Evolutionary conservation across 106 monocot species (phyloP).

Genomic region (Apostasia shenzhenica): DNA sequence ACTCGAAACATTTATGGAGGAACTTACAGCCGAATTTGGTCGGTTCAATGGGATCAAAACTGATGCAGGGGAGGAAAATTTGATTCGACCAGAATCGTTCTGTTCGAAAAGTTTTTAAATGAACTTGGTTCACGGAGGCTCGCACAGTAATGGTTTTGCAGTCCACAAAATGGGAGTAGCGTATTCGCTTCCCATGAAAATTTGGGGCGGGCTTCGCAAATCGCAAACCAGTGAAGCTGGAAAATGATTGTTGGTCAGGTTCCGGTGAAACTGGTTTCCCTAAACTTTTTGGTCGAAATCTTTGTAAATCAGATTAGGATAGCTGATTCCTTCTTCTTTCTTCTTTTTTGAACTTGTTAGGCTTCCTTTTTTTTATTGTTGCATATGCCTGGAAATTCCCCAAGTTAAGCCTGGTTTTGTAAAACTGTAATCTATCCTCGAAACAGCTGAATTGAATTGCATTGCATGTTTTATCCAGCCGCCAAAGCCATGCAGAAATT

Average conservation of each 20-base stretch:
- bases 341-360: not conserved
- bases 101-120: too few species aligned
- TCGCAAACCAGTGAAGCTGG: not conserved
- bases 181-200: too few species aligned
- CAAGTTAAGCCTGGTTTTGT: not conserved
- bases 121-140: not conserved
- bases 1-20: not conserved
- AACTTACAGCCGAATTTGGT: not conserved
- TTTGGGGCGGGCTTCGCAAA: too few species aligned
- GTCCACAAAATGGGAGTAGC: not conserved
- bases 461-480: not conserved
- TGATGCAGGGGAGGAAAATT: not conserved
- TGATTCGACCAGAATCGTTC: too few species aligned
- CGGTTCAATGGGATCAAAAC: not conserved
- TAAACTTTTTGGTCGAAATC: constrained; percentile 8
- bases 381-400: not conserved
- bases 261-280: not conserved
- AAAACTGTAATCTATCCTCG: constrained; percentile 1
- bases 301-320: constrained; percentile 25
- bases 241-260: not conserved
- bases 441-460: not conserved
- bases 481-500: not conserved
- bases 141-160: not conserved
- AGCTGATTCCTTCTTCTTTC: not conserved
- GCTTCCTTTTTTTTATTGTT: not conserved